These are phyloP conservation scores for Wickerhamiella pararugosa DNA, from an alignment of 1,139 yeast species.

Conservation along the genomic window DNA sequence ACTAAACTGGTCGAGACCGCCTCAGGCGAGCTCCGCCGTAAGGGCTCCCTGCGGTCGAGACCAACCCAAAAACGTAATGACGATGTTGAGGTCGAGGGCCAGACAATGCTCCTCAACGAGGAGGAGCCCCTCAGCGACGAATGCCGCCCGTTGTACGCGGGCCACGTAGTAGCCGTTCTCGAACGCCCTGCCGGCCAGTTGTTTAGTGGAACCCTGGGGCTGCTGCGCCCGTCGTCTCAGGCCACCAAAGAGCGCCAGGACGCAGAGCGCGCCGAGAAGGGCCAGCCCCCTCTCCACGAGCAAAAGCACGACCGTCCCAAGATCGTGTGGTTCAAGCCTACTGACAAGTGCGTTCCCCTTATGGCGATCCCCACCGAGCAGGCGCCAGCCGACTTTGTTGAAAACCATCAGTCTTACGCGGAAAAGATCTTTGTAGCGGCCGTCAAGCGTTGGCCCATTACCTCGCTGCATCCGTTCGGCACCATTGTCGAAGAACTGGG, in stretches of 20 bases:
- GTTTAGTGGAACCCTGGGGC: constrained; percentile 77
- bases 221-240: constrained; percentile 91
- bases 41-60: constrained; percentile 85
- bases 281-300: constrained; percentile 27
- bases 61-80: constrained; percentile 98
- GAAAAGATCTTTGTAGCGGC: constrained; percentile 84
- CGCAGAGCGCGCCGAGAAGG: constrained; percentile 33
- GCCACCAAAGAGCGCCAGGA: constrained; percentile 69
- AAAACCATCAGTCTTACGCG: constrained; percentile 70
- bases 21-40: constrained; percentile 45
- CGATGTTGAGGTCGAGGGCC: constrained; percentile 98
- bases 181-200: constrained; percentile 96
- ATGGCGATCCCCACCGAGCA: constrained; percentile 98
- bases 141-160: constrained; percentile 86
- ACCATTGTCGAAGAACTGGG: constrained; percentile 83
- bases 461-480: constrained; percentile 95
- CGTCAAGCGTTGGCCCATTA: constrained; percentile 97
- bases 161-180: constrained; percentile 94
- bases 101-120: constrained; percentile 74
- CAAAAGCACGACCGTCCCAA: constrained; percentile 38
- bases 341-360: constrained; percentile 91
- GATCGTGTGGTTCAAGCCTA: constrained; percentile 97
- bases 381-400: constrained; percentile 91
- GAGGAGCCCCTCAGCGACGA: constrained; percentile 94
- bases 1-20: constrained; percentile 12